Evolutionary conservation across 139 green algal genomes (phyloP).

Genomic region (Pseudopediastrum boryanum): DNA sequence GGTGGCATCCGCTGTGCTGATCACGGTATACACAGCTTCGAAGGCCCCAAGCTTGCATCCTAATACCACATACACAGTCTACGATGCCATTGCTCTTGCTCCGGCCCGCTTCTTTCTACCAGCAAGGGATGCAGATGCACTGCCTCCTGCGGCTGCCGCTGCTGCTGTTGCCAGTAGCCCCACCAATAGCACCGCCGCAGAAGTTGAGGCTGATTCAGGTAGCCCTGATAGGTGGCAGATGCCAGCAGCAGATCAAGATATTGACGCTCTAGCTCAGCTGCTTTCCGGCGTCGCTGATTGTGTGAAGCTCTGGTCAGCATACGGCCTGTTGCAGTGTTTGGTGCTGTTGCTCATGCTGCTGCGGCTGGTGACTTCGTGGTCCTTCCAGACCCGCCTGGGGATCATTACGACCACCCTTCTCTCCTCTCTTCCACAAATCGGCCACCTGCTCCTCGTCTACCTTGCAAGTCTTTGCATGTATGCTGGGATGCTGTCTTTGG

Average conservation of each 20-base stretch:
- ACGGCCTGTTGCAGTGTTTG: slow-evolving; percentile 46
- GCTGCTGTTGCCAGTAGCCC: neutral
- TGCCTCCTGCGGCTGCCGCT: neutral
- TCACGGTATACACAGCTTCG: slow-evolving; percentile 22
- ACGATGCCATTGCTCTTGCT: slow-evolving; percentile 38
- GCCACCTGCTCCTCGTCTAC: slow-evolving; percentile 42
- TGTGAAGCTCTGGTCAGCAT: slow-evolving; percentile 39
- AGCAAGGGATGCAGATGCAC: slow-evolving; percentile 10
- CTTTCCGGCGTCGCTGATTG: no score
- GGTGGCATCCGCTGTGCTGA: slow-evolving; percentile 11
- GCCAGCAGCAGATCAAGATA: slow-evolving; percentile 2
- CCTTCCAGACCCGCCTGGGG: slow-evolving; percentile 50
- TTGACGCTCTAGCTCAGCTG: no score
- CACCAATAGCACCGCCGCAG: neutral
- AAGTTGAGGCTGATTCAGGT: neutral
- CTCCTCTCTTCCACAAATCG: slow-evolving; percentile 26
- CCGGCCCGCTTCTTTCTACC: slow-evolving; percentile 27
- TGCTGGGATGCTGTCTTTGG: slow-evolving; percentile 6
- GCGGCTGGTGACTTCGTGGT: slow-evolving; percentile 41
- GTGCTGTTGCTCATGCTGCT: slow-evolving; percentile 46
- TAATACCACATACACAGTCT: slow-evolving; percentile 31
- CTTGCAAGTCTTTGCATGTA: slow-evolving; percentile 28
- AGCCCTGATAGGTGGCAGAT: slow-evolving; percentile 42
- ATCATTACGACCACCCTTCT: slow-evolving; percentile 46
- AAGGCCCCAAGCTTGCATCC: slow-evolving; percentile 30